Evolutionary conservation across 1,284 basidiomycete species (phyloP).

Genomic region (Leccinum cinnamomeum): DNA sequence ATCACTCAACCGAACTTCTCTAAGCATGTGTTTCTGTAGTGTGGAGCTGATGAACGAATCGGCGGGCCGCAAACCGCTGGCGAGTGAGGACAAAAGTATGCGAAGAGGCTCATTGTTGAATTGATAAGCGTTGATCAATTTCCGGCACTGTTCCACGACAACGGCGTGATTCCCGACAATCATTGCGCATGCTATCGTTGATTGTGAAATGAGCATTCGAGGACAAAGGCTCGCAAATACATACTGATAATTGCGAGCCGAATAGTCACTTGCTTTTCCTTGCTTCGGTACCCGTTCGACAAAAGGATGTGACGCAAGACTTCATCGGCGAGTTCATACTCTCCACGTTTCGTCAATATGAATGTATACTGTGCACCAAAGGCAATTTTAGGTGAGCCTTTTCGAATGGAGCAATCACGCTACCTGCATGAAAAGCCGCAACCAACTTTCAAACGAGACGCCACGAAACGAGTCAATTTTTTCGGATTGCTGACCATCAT

Average conservation of each 20-base stretch:
- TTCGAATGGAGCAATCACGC: conserved; percentile 16
- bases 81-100: conserved; percentile 68
- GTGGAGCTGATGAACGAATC: conserved; percentile 75
- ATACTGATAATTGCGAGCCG: conserved; percentile 71
- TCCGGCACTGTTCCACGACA: conserved; percentile 73
- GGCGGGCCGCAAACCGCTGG: conserved; percentile 64
- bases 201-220: background rate
- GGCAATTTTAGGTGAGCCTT: background rate
- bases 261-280: conserved; percentile 66
- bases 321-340: conserved; percentile 74
- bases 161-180: conserved; percentile 53
- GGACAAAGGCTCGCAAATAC: conserved; percentile 22
- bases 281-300: conserved; percentile 75
- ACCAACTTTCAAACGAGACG: conserved; percentile 85
- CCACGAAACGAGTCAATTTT: conserved; percentile 73
- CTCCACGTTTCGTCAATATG: conserved; percentile 64
- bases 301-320: conserved; percentile 76
- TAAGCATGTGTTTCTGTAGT: conserved; percentile 78
- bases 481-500: conserved; percentile 34
- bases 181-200: conserved; percentile 65
- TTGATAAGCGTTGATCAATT: conserved; percentile 66
- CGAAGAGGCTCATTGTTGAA: conserved; percentile 84
- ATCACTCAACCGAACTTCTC: conserved; percentile 72
- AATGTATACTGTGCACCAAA: conserved; percentile 71
- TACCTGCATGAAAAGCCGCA: conserved; percentile 83